Evolutionary conservation across 1,139 yeast species (phyloP).

Genomic region (Pichia sp.): DNA sequence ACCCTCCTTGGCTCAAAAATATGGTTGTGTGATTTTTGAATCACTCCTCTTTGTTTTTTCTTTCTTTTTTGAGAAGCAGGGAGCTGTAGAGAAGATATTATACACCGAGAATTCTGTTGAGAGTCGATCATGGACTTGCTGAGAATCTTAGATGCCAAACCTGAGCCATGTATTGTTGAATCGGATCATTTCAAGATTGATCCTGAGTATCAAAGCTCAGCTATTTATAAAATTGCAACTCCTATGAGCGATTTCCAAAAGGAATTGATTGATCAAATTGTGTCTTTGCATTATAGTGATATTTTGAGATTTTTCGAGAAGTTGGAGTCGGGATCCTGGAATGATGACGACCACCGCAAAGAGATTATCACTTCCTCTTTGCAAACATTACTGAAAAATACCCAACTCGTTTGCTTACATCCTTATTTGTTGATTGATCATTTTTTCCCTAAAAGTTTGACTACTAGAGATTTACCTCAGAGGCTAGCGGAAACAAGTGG

Average conservation of each 20-base stretch:
- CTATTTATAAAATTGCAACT: constrained; percentile 76
- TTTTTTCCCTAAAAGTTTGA: constrained; percentile 75
- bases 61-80: not conserved
- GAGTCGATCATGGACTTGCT: constrained; percentile 54
- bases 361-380: constrained; percentile 55
- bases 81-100: no score
- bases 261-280: constrained; percentile 87
- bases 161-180: constrained; percentile 72
- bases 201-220: constrained; percentile 31
- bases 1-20: not conserved
- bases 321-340: constrained; percentile 18
- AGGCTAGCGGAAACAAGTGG: constrained; percentile 80
- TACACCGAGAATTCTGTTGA: no score
- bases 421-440: constrained; percentile 82
- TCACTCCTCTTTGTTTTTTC: not conserved
- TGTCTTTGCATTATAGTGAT: constrained; percentile 85
- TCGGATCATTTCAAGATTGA: constrained; percentile 26
- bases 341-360: constrained; percentile 1
- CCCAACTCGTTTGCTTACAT: constrained; percentile 77
- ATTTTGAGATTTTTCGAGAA: constrained; percentile 76
- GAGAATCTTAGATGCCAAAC: constrained; percentile 72
- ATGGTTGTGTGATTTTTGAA: not conserved
- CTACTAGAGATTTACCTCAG: constrained; percentile 68
- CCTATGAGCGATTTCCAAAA: constrained; percentile 86
- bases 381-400: constrained; percentile 64